A percentile compares a stretch with the other conserved stretches of the same genome.
Conservation (phyloP, 371 early-diverging fungal species). For the Aphelidium insulamus region DNA sequence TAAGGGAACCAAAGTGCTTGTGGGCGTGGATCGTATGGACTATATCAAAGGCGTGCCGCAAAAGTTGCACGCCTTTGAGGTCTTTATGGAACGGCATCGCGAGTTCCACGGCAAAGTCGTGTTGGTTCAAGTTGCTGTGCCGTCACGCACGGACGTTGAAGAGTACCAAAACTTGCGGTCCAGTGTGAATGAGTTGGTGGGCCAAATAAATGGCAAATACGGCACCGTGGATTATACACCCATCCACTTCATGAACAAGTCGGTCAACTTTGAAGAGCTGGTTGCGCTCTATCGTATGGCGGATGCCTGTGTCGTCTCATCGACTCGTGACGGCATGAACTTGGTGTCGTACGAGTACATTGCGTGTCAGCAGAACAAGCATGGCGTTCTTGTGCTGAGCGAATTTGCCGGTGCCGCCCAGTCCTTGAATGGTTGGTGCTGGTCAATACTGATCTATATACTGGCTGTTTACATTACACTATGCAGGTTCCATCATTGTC, state of each 20-base stretch:
- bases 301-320: slow-evolving; percentile 92
- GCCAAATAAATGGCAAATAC: slow-evolving; percentile 85
- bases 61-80: slow-evolving; percentile 87
- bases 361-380: slow-evolving; percentile 56
- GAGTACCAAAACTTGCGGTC: slow-evolving; percentile 84
- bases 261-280: slow-evolving; percentile 83
- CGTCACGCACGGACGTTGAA: slow-evolving; percentile 86
- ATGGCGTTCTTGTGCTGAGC: slow-evolving; percentile 90
- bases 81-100: slow-evolving; percentile 70
- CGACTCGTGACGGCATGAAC: slow-evolving; percentile 99
- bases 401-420: slow-evolving; percentile 99
- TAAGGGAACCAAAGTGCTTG: slow-evolving; percentile 66
- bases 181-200: slow-evolving; percentile 85
- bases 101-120: slow-evolving; percentile 87
- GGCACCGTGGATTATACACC: slow-evolving; percentile 88
- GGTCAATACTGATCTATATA: not conserved
- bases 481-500: slow-evolving; percentile 58
- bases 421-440: slow-evolving; percentile 59
- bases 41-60: slow-evolving; percentile 99
- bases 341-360: slow-evolving; percentile 96
- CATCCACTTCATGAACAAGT: slow-evolving; percentile 93
- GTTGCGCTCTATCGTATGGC: slow-evolving; percentile 86
- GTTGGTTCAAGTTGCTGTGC: slow-evolving; percentile 94
- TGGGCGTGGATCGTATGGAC: slow-evolving; percentile 98
- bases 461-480: not conserved